Evolutionary conservation across 225 moss, liverwort and hornwort species (phyloP).

Genomic region (Climacium dendroides): DNA sequence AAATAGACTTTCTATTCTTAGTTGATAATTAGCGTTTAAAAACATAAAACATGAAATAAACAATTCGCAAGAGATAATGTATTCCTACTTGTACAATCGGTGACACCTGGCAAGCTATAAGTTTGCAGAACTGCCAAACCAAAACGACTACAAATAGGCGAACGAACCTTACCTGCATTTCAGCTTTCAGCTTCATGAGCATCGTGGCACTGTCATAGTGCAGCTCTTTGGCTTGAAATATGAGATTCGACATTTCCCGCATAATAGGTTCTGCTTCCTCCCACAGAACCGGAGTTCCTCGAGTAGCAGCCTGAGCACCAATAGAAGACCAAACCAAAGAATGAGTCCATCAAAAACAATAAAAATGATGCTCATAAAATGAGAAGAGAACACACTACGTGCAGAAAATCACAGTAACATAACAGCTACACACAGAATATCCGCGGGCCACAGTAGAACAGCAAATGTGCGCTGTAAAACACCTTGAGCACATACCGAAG

Average conservation of each 20-base stretch:
- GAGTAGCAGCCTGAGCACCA: slow-evolving; percentile 53
- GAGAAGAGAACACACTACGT: background rate
- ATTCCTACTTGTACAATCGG: background rate
- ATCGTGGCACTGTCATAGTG: slow-evolving; percentile 99
- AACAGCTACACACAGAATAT: background rate
- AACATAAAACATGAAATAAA: background rate
- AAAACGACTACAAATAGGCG: background rate
- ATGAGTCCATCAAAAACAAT: background rate
- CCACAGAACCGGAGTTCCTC: slow-evolving; percentile 47
- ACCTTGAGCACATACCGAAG: slow-evolving; percentile 15
- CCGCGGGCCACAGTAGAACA: background rate
- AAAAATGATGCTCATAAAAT: background rate
- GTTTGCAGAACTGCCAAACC: background rate
- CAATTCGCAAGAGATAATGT: background rate
- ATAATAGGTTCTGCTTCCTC: slow-evolving; percentile 73
- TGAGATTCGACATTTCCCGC: slow-evolving; percentile 64
- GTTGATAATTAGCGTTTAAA: background rate
- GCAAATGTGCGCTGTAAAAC: background rate
- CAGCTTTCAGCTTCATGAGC: slow-evolving; percentile 97
- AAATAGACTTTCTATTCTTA: background rate
- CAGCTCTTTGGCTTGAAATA: slow-evolving; percentile 79
- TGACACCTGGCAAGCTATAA: background rate
- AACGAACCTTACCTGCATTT: slow-evolving; percentile 43
- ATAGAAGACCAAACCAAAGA: background rate
- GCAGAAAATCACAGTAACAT: background rate